phyloP scores from a whole-genome alignment of 495 filamentous ascomycete species.

The Aspergillus sclerotioniger region DNA sequence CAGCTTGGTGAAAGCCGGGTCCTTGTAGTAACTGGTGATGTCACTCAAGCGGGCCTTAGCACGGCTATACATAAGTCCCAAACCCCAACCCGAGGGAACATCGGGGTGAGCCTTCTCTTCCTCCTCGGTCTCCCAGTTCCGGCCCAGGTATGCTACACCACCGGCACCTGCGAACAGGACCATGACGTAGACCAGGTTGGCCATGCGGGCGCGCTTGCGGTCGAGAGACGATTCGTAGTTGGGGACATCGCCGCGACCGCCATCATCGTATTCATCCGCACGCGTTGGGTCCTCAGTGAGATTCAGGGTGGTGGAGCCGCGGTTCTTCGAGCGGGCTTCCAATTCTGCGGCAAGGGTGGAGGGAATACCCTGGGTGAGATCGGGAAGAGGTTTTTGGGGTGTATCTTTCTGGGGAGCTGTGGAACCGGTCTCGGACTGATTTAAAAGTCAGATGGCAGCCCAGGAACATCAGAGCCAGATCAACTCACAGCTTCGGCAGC shows the following conservation, averaged over 20 bases:
- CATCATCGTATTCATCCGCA: slow-evolving; percentile 45
- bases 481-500: slow-evolving; percentile 28
- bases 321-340: slow-evolving; percentile 53
- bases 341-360: slow-evolving; percentile 75
- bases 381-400: slow-evolving; percentile 63
- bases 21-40: slow-evolving; percentile 86
- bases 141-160: slow-evolving; percentile 68
- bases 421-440: slow-evolving; percentile 31
- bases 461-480: slow-evolving; percentile 8
- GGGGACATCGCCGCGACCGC: slow-evolving; percentile 61
- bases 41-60: slow-evolving; percentile 69
- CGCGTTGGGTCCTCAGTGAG: slow-evolving; percentile 57
- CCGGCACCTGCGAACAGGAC: slow-evolving; percentile 49
- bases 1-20: slow-evolving; percentile 91
- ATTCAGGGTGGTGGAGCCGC: slow-evolving; percentile 45
- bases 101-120: slow-evolving; percentile 63
- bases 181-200: slow-evolving; percentile 62
- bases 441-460: slow-evolving; percentile 15
- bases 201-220: slow-evolving; percentile 67
- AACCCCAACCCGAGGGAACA: slow-evolving; percentile 70
- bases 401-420: slow-evolving; percentile 22
- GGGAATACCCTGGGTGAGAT: slow-evolving; percentile 87
- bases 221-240: slow-evolving; percentile 91
- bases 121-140: slow-evolving; percentile 80
- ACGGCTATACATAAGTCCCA: slow-evolving; percentile 74